phyloP scores from a whole-genome alignment of 331 rosid genomes.

The Stylosanthes scabra region DNA sequence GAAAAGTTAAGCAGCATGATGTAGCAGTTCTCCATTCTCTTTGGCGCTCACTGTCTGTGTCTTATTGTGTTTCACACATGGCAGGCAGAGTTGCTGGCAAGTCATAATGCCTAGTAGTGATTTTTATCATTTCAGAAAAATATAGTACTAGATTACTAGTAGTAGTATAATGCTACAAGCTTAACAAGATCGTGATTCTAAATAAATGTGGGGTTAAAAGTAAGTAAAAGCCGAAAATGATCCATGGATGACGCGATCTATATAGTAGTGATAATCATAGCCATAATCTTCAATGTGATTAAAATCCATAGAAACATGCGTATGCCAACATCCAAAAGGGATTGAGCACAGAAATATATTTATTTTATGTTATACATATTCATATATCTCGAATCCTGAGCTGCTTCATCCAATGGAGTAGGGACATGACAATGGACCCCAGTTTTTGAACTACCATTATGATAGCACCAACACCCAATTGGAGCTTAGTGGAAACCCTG shows the following conservation, averaged over 20 bases:
- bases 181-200: too few relatives aligned
- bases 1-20: background rate
- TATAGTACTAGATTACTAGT: too few relatives aligned
- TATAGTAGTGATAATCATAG: too few relatives aligned
- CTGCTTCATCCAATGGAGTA: slow-evolving; percentile 34
- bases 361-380: too few relatives aligned
- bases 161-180: too few relatives aligned
- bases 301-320: too few relatives aligned
- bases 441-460: slow-evolving; percentile 17
- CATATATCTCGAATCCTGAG: slow-evolving; percentile 12
- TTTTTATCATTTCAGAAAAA: background rate
- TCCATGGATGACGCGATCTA: background rate
- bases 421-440: slow-evolving; percentile 26
- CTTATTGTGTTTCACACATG: slow-evolving; percentile 61
- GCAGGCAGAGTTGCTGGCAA: slow-evolving; percentile 64
- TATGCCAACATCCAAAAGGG: too few relatives aligned
- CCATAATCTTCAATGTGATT: too few relatives aligned
- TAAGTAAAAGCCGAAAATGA: too few relatives aligned
- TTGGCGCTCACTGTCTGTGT: slow-evolving; percentile 40
- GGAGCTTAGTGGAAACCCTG: slow-evolving; percentile 23
- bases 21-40: slow-evolving; percentile 11
- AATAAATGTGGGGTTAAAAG: too few relatives aligned
- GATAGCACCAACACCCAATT: slow-evolving; percentile 5
- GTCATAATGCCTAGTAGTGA: slow-evolving; percentile 55
- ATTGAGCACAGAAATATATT: too few relatives aligned